Base-by-base conservation (phyloP, 2,329 filamentous ascomycete species). In the Pestalotiopsis sp. region DNA sequence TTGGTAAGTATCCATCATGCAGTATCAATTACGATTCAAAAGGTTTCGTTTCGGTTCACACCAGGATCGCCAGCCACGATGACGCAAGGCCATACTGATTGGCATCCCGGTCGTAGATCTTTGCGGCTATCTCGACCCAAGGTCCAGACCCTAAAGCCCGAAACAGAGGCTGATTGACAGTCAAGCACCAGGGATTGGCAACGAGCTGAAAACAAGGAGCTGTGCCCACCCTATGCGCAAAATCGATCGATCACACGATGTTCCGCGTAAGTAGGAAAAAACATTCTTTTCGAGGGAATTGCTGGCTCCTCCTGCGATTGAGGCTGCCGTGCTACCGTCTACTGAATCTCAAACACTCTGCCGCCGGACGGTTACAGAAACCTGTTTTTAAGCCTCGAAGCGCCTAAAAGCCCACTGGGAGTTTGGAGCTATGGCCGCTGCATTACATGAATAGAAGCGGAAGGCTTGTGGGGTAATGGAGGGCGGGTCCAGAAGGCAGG, bases 41-140 rank as follows among this genome's bases (percentile, higher is more conserved):
- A n/a, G 45, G 11, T 20, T n/a, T 17, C 7, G 45, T 17, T n/a
- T 52, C 6, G 14, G 14, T 7, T 23, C 45, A 23, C n/a, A 12
- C 59, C 59, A 14, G n/a, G 31, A 65, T 38, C 45, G 31, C 23
- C 59, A 59, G 36, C 25, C 9, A 25, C 60, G 52, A 68, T 68
- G 67, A 68, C 67, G 67, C 61, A 68, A 68, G 59, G 61, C 27
- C 9, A 62, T 14, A 41, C 31, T 14, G 45, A 52, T 52, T 23
- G 52, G 61, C 41, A 68, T 60, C 67, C 67, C 49, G 52, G 67
- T 65, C 55, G 67, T 65, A 68, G 67, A 68, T 68, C 67, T 36
- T 57, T 12, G 52, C 17, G 49, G 63, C 52, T 25, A 65, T 55
- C 63, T 65, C 17, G 12, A 17, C 17, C 52, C 41, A n/a, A 39